Percentiles rank a stretch among this genome's conserved stretches.
phyloP scores from a whole-genome alignment of 495 filamentous ascomycete genomes.

The Aspergillus carlsbadensis region DNA sequence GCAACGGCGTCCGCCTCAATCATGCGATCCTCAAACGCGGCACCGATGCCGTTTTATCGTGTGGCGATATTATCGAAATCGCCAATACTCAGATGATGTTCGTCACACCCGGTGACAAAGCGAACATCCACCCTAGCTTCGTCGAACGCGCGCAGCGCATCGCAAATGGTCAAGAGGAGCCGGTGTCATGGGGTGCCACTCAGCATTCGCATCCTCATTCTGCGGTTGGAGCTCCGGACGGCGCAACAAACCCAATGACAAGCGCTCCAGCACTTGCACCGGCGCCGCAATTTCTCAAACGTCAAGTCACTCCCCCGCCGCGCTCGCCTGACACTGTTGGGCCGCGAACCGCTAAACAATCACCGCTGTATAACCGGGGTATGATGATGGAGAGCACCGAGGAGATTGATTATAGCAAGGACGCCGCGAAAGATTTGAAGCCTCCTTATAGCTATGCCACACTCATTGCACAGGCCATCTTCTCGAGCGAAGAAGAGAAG shows the following conservation, averaged over 20 bases:
- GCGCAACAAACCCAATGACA: constrained; percentile 23
- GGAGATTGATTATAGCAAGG: constrained; percentile 80
- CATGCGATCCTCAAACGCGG: constrained; percentile 64
- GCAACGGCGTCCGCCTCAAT: constrained; percentile 85
- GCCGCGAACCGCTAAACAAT: constrained; percentile 54
- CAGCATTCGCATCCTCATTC: constrained; percentile 40
- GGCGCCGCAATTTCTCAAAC: constrained; percentile 65
- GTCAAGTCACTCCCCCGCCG: constrained; percentile 66
- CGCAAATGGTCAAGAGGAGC: constrained; percentile 44
- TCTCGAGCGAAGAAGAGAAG: constrained; percentile 78
- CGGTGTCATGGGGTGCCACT: constrained; percentile 35
- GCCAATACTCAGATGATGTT: constrained; percentile 97
- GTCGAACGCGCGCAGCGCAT: constrained; percentile 50
- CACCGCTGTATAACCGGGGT: constrained; percentile 60
- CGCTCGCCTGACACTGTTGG: constrained; percentile 45
- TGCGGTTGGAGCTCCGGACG: constrained; percentile 13
- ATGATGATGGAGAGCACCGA: constrained; percentile 73
- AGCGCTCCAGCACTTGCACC: constrained; percentile 62
- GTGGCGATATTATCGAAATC: constrained; percentile 87
- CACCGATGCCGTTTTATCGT: constrained; percentile 62
- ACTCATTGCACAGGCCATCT: constrained; percentile 93
- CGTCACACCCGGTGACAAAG: constrained; percentile 69
- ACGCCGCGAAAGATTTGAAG: constrained; percentile 83
- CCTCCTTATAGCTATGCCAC: constrained; percentile 96
- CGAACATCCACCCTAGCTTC: constrained; percentile 58